Base-by-base conservation (phyloP, 768 basidiomycete genomes). In the Lyophyllum atratum region DNA sequence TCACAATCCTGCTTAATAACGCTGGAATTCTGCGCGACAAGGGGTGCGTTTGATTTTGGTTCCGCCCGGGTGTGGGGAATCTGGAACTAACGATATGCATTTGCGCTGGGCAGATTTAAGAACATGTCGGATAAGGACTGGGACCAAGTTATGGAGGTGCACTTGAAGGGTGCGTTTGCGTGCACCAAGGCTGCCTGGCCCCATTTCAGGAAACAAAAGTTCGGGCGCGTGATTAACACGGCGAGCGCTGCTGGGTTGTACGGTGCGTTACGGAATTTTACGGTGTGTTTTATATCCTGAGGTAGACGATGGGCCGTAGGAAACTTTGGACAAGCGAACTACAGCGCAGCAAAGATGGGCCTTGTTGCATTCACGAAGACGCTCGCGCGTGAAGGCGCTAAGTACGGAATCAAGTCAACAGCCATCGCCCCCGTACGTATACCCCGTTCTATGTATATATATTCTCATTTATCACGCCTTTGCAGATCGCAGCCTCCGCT, bases 321-420 rank as follows among this genome's bases (percentile, higher is more conserved):
- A 8, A 98, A 96, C 77, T 92, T 96, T 68, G 97, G 97, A 10
- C 95, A 98, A 73, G 88, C 94, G 12, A 99, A 98, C 72, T 99
- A 98, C 72, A 95, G 94, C 46, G 93, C 96, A 2, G 96, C 95
- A 1, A 98, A 99, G 81, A 95, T 97, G 93, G 94, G 89, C 61
- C 83, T 99, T 33, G 81, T 98, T 49, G 89, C 80, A 0, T 97
- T 98, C 74, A 93, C 95, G 17, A 94, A 93, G 70, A 94, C 96
- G 4, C 82, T 99, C 33, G 94, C 95, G 3, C 78, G 84, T 22
- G 97, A 99, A 72, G 97, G 97, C 33, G 89, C 79, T 34, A 97
- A 96, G 71, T 95, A 96, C 70, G 85, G 85, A 63, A 98, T 98
- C 70, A 86, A 85, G 66, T 84, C 90, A 1, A 87, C 86, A 50